phyloP scores from a whole-genome alignment of 148 eudicot species.

The Tetragonia tetragonoides region DNA sequence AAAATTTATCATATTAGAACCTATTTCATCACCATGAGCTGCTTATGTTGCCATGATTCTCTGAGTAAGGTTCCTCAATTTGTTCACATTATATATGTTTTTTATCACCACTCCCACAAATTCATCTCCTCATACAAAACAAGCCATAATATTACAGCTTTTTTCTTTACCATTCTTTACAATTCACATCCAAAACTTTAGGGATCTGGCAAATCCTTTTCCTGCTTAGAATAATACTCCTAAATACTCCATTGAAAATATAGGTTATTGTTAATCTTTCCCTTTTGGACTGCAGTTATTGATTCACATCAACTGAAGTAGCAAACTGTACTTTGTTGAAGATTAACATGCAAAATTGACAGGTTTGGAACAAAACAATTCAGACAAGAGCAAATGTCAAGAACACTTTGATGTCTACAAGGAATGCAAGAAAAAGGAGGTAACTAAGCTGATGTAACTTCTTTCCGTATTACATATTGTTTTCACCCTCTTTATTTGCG shows the following conservation, averaged over 20 bases:
- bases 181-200: not conserved
- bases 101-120: not conserved
- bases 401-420: conserved; percentile 90
- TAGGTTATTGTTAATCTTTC: not conserved
- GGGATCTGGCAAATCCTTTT: not conserved
- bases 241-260: not conserved
- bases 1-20: too few relatives aligned
- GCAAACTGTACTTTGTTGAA: conserved; percentile 1
- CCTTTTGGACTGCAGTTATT: not conserved
- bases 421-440: conserved; percentile 99
- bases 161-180: not conserved
- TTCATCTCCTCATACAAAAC: not conserved
- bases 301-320: not conserved
- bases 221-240: not conserved
- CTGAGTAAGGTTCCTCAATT: not conserved
- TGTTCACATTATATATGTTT: too few relatives aligned
- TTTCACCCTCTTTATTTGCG: not conserved
- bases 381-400: conserved; percentile 92
- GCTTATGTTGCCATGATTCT: not conserved
- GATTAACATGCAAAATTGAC: conserved; percentile 19
- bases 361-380: conserved; percentile 74
- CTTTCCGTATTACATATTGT: not conserved
- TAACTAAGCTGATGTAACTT: conserved; percentile 10
- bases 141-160: not conserved
- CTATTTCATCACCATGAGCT: not conserved